Conservation (phyloP, 2,329 filamentous ascomycete genomes). For the Exophiala mesophila region DNA sequence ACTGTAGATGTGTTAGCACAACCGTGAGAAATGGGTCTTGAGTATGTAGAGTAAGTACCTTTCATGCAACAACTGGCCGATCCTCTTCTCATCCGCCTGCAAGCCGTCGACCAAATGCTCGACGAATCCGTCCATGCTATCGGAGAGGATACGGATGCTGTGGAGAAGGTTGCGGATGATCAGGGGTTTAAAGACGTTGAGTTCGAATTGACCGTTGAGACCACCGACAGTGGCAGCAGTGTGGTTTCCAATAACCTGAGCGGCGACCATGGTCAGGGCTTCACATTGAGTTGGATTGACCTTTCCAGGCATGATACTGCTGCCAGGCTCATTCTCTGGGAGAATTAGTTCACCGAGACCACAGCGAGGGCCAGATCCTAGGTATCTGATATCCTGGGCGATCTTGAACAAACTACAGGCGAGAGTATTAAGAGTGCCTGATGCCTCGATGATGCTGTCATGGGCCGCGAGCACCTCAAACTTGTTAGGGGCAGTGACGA, state of each 20-base stretch:
- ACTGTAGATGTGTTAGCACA: constrained; percentile 43
- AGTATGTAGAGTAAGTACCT: constrained; percentile 52
- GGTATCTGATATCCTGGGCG: constrained; percentile 94
- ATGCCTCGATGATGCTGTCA: constrained; percentile 91
- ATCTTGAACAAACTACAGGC: constrained; percentile 94
- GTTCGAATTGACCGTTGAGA: constrained; percentile 96
- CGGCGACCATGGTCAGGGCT: constrained; percentile 94
- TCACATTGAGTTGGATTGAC: constrained; percentile 99
- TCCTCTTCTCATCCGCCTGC: constrained; percentile 89
- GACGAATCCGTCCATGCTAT: constrained; percentile 93
- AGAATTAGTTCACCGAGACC: constrained; percentile 89
- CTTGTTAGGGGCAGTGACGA: constrained; percentile 97
- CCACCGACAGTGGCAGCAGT: constrained; percentile 88
- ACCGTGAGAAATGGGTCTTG: background rate
- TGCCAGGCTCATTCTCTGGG: constrained; percentile 96
- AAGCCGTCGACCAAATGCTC: constrained; percentile 85
- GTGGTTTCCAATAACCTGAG: constrained; percentile 97
- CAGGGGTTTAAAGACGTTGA: constrained; percentile 98
- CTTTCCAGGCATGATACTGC: constrained; percentile 98
- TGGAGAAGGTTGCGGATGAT: constrained; percentile 94
- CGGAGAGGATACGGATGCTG: constrained; percentile 79
- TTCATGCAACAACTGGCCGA: constrained; percentile 84
- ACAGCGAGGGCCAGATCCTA: constrained; percentile 91
- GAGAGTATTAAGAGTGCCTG: constrained; percentile 88
- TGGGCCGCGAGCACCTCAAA: constrained; percentile 96